phyloP scores from a whole-genome alignment of 148 eudicot genomes.

The Rheum nobile region DNA sequence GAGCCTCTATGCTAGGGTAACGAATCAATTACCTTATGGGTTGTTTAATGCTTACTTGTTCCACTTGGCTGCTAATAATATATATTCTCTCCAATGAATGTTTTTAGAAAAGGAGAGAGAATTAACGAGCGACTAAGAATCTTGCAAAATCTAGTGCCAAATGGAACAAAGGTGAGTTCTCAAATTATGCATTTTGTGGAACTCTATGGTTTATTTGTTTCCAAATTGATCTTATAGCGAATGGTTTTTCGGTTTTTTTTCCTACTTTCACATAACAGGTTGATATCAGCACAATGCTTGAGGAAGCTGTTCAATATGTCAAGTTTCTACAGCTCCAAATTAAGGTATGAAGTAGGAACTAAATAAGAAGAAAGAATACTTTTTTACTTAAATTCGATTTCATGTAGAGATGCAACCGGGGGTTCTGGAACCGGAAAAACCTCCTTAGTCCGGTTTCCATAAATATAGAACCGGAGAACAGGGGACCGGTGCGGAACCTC shows the following conservation, averaged over 20 bases:
- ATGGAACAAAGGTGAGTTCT: slow-evolving; percentile 68
- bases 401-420: no score
- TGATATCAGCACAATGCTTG: slow-evolving; percentile 78
- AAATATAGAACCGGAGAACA: no score
- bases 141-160: slow-evolving; percentile 66
- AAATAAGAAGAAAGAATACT: not conserved
- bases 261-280: slow-evolving; percentile 26
- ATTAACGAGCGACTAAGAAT: slow-evolving; percentile 64
- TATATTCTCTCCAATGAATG: not conserved
- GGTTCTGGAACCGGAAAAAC: no score
- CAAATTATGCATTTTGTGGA: not conserved
- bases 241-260: not conserved
- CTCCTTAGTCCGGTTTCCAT: no score
- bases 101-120: slow-evolving; percentile 68
- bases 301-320: slow-evolving; percentile 69
- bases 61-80: not conserved
- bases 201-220: not conserved
- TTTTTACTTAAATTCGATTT: no score
- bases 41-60: not conserved
- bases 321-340: slow-evolving; percentile 67
- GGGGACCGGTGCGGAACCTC: no score
- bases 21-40: not conserved
- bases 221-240: not conserved
- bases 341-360: slow-evolving; percentile 21
- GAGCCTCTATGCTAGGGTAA: slow-evolving; percentile 88